Conservation (phyloP, 2,329 filamentous ascomycete species). For the Arachnopeziza araneosa region DNA sequence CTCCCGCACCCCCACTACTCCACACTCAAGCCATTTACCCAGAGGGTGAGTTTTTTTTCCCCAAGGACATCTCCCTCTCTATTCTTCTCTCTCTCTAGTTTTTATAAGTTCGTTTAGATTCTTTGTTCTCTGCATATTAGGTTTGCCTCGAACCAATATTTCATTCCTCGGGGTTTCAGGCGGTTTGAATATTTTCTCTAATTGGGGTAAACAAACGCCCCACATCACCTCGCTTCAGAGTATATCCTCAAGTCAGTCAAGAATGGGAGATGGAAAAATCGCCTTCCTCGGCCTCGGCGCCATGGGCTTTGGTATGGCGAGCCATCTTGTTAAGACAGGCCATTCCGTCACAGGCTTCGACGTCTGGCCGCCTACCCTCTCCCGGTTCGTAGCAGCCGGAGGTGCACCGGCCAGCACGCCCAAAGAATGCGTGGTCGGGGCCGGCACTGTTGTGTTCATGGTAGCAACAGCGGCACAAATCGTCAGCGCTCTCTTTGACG, state of each 20-base stretch:
- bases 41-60: not conserved
- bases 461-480: slow-evolving; percentile 68
- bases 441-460: slow-evolving; percentile 64
- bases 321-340: slow-evolving; percentile 61
- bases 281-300: slow-evolving; percentile 58
- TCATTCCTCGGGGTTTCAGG: too few species aligned
- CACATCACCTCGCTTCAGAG: not conserved
- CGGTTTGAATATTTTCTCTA: too few species aligned
- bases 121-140: too few species aligned
- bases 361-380: slow-evolving; percentile 60
- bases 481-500: slow-evolving; percentile 58
- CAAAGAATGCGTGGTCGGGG: slow-evolving; percentile 53
- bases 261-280: slow-evolving; percentile 8
- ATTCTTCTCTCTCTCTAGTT: not conserved
- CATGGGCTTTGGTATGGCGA: slow-evolving; percentile 81
- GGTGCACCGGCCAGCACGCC: slow-evolving; percentile 55
- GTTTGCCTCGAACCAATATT: too few species aligned
- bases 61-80: not conserved
- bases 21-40: not conserved
- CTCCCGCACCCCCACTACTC: not conserved
- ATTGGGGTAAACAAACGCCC: not conserved
- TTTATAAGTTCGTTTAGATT: too few species aligned
- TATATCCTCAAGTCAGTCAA: not conserved
- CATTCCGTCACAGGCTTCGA: slow-evolving; percentile 68
- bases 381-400: slow-evolving; percentile 58